These are phyloP conservation scores for Helminthosporium solani DNA, from an alignment of 2,329 filamentous ascomycete genomes.

Conservation along the genomic window DNA sequence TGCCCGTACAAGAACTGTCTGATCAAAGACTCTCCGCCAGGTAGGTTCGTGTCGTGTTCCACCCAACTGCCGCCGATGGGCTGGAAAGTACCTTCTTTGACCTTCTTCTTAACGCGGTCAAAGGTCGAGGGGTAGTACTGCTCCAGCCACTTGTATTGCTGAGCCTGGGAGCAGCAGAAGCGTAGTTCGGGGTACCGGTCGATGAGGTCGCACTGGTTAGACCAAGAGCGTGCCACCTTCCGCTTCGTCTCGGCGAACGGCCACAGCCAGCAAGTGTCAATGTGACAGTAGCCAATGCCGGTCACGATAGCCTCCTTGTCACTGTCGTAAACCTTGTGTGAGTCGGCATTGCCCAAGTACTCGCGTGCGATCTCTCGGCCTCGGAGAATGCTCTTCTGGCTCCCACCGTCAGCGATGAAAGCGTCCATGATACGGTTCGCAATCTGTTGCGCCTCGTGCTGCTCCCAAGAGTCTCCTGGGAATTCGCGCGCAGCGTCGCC, in stretches of 20 bases:
- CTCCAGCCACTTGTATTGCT: slow-evolving; percentile 98
- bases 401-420: slow-evolving; percentile 76
- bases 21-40: slow-evolving; percentile 89
- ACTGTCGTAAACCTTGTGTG: slow-evolving; percentile 77
- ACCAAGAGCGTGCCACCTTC: slow-evolving; percentile 94
- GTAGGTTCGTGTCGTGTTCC: slow-evolving; percentile 97
- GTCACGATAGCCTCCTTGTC: slow-evolving; percentile 76
- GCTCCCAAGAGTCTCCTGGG: slow-evolving; percentile 81
- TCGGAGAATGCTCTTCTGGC: slow-evolving; percentile 71
- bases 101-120: slow-evolving; percentile 86
- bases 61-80: slow-evolving; percentile 98
- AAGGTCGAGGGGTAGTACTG: slow-evolving; percentile 83
- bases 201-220: slow-evolving; percentile 92
- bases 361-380: slow-evolving; percentile 79
- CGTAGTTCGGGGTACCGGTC: slow-evolving; percentile 92
- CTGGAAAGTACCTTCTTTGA: slow-evolving; percentile 87
- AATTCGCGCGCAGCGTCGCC: slow-evolving; percentile 89
- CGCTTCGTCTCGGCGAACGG: slow-evolving; percentile 97
- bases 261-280: slow-evolving; percentile 98
- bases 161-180: slow-evolving; percentile 90
- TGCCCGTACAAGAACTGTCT: slow-evolving; percentile 96
- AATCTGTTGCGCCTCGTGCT: slow-evolving; percentile 80
- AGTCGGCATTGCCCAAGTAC: slow-evolving; percentile 82
- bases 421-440: slow-evolving; percentile 87
- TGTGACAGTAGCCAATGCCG: slow-evolving; percentile 94